phyloP scores from a whole-genome alignment of 169 alveolate species.

The Cyclospora cayetanensis region DNA sequence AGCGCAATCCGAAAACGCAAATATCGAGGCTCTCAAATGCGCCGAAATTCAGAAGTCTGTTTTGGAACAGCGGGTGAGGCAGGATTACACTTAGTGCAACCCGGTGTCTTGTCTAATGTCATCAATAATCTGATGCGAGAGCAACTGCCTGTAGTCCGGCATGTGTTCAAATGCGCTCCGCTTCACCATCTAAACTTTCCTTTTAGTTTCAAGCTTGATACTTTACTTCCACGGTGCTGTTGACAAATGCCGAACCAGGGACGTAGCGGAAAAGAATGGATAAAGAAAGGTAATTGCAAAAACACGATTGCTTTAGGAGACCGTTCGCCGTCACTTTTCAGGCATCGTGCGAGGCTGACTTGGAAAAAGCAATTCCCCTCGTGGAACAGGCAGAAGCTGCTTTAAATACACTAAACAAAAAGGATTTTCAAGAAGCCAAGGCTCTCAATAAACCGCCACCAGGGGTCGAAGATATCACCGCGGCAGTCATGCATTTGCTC shows the following conservation, averaged over 20 bases:
- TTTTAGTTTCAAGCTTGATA: too few relatives aligned
- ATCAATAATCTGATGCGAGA: too few relatives aligned
- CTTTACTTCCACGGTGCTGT: too few relatives aligned
- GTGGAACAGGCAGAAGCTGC: constrained; percentile 92
- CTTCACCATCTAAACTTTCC: too few relatives aligned
- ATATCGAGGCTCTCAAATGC: constrained; percentile 92
- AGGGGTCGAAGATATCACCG: constrained; percentile 93
- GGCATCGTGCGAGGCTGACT: constrained; percentile 89
- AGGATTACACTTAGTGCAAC: too few relatives aligned
- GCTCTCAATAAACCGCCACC: constrained; percentile 95
- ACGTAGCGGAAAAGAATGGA: too few relatives aligned
- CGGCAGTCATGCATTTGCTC: constrained; percentile 92
- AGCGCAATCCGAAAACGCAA: constrained; percentile 91
- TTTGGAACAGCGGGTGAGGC: constrained; percentile 82
- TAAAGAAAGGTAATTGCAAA: too few relatives aligned
- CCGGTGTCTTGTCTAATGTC: too few relatives aligned
- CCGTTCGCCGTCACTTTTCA: not conserved
- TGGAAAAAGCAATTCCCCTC: constrained; percentile 93
- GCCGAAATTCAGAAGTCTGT: constrained; percentile 91
- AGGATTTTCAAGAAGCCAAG: constrained; percentile 94
- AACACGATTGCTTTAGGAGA: too few relatives aligned
- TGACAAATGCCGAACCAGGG: too few relatives aligned
- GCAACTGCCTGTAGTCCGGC: too few relatives aligned
- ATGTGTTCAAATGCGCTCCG: too few relatives aligned
- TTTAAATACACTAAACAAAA: constrained; percentile 91